Percentiles rank a stretch among this genome's conserved stretches.
phyloP scores from a whole-genome alignment of 1,139 yeast species.

The Geotrichum bryndzae region DNA sequence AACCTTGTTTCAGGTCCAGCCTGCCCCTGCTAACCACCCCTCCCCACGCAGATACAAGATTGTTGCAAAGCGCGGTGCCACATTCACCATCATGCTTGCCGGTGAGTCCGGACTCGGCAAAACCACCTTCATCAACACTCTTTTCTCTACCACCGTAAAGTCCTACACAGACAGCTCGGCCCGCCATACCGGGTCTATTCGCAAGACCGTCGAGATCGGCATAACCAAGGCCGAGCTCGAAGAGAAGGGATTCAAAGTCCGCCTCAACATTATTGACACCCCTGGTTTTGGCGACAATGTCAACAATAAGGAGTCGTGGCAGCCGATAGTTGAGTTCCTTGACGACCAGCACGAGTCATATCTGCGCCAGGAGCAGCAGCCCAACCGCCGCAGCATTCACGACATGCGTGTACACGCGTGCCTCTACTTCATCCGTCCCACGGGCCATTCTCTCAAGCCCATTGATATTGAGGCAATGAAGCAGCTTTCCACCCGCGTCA shows the following conservation, averaged over 20 bases:
- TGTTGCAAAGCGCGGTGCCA: conserved; percentile 82
- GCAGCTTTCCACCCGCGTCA: conserved; percentile 78
- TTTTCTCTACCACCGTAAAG: conserved; percentile 57
- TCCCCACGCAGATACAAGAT: conserved; percentile 60
- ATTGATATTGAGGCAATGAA: conserved; percentile 92
- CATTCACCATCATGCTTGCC: conserved; percentile 88
- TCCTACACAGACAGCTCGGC: conserved; percentile 56
- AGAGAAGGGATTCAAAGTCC: conserved; percentile 81
- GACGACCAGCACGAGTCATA: conserved; percentile 95
- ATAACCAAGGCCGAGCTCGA: conserved; percentile 86
- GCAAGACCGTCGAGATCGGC: conserved; percentile 86
- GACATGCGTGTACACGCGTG: conserved; percentile 96
- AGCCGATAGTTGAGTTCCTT: conserved; percentile 83
- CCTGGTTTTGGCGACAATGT: conserved; percentile 98
- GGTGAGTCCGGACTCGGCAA: conserved; percentile 91
- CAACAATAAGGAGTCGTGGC: conserved; percentile 89
- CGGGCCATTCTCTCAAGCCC: conserved; percentile 92
- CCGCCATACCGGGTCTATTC: conserved; percentile 68
- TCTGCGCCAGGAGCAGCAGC: conserved; percentile 97
- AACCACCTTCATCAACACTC: conserved; percentile 88
- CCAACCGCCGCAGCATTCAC: conserved; percentile 49
- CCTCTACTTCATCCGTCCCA: conserved; percentile 89
- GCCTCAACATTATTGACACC: conserved; percentile 87
- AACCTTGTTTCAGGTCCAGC: background rate
- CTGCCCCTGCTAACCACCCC: background rate